Percentiles rank a stretch among this genome's conserved stretches.
phyloP scores from a whole-genome alignment of 176 grass and related monocot species.

The Pontederia crassipes region DNA sequence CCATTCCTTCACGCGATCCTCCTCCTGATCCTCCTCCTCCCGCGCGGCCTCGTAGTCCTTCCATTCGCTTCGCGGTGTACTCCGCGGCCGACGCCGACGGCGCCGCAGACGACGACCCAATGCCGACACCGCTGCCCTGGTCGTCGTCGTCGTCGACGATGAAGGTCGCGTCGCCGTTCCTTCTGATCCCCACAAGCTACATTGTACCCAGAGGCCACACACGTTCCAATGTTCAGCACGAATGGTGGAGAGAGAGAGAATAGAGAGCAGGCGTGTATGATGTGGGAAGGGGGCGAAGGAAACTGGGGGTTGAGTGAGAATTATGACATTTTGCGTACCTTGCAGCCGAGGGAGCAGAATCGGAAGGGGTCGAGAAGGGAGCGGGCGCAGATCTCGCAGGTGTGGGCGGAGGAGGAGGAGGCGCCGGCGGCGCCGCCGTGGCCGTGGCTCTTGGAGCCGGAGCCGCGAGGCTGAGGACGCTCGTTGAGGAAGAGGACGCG shows the following conservation, averaged over 20 bases:
- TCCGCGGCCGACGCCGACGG: constrained; percentile 8
- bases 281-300: not conserved
- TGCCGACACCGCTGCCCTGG: not conserved
- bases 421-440: constrained; percentile 25
- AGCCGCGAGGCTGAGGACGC: constrained; percentile 58
- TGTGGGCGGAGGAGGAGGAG: constrained; percentile 27
- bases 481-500: constrained; percentile 80
- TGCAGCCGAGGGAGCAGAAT: constrained; percentile 52
- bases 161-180: constrained; percentile 22
- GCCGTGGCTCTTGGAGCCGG: constrained; percentile 29
- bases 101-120: not conserved
- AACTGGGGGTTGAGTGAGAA: no score
- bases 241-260: no score
- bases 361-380: constrained; percentile 45
- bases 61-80: not conserved
- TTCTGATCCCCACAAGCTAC: constrained; percentile 59
- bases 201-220: not conserved
- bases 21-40: not conserved
- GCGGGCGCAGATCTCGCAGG: constrained; percentile 69
- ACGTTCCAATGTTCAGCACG: no score
- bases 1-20: not conserved
- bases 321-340: constrained; percentile 17
- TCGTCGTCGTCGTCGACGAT: not conserved
- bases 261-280: not conserved
- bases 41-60: not conserved